phyloP scores from a whole-genome alignment of 106 monocot genomes.

The Acorus gramineus region DNA sequence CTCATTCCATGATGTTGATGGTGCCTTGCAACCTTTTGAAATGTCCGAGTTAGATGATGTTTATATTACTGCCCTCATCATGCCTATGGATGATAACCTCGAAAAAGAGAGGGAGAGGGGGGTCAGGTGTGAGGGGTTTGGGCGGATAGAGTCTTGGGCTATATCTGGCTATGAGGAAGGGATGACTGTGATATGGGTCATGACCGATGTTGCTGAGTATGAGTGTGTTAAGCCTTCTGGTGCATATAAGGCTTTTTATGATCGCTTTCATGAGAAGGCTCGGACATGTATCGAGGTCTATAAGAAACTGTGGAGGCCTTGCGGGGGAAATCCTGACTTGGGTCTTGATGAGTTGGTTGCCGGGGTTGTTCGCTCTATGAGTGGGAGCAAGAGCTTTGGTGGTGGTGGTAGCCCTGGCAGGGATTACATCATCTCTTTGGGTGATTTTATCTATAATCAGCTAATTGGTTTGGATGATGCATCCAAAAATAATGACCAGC shows the following conservation, averaged over 20 bases:
- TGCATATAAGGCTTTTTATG: conserved; percentile 66
- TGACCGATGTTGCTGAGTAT: conserved; percentile 79
- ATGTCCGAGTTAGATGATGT: conserved; percentile 86
- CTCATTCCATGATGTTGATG: conserved; percentile 77
- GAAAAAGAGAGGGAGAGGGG: conserved; percentile 71
- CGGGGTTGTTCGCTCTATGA: conserved; percentile 70
- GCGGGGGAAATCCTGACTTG: conserved; percentile 72
- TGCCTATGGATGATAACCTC: conserved; percentile 84
- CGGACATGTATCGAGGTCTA: conserved; percentile 67
- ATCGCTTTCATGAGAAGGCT: conserved; percentile 75
- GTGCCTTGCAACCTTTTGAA: conserved; percentile 81
- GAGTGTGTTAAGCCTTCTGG: conserved; percentile 89
- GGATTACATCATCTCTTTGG: conserved; percentile 81
- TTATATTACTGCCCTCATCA: conserved; percentile 71
- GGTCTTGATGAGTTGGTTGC: conserved; percentile 85
- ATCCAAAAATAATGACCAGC: conserved; percentile 29
- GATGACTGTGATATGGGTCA: conserved; percentile 69
- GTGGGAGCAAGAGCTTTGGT: conserved; percentile 38
- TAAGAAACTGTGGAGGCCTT: conserved; percentile 49
- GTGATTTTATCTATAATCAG: conserved; percentile 89
- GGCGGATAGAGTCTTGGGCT: conserved; percentile 83
- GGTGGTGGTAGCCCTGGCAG: conserved; percentile 31
- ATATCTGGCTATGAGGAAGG: conserved; percentile 99
- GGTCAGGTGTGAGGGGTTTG: conserved; percentile 88
- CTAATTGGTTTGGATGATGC: conserved; percentile 70